Percentiles rank a stretch among this genome's conserved stretches.
Conservation (phyloP, 345 rosid species). For the Salix dunnii region DNA sequence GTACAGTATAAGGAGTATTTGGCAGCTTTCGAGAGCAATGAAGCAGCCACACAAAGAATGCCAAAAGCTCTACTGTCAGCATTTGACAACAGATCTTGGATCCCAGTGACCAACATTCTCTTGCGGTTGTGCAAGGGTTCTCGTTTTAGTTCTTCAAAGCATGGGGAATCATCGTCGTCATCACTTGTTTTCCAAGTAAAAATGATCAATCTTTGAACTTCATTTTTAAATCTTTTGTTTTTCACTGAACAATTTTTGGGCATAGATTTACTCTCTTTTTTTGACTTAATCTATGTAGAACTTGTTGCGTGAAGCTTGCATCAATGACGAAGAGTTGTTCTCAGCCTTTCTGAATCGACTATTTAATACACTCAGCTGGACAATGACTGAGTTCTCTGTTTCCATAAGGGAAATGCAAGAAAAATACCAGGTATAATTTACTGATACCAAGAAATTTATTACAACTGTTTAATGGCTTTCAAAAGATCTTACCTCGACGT, state of each 20-base stretch:
- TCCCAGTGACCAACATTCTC: constrained; percentile 85
- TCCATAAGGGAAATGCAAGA: constrained; percentile 95
- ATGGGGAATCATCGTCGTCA: constrained; percentile 70
- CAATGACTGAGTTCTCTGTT: constrained; percentile 94
- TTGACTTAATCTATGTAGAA: constrained; percentile 39
- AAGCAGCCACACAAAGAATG: constrained; percentile 70
- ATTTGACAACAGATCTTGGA: constrained; percentile 96
- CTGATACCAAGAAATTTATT: background rate
- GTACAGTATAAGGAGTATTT: constrained; percentile 87
- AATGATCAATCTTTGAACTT: constrained; percentile 10
- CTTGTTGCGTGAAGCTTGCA: constrained; percentile 76
- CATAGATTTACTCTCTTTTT: constrained; percentile 8
- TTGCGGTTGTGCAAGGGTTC: constrained; percentile 83
- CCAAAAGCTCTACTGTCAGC: constrained; percentile 76
- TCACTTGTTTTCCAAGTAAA: constrained; percentile 80
- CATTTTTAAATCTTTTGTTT: background rate
- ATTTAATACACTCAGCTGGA: constrained; percentile 97
- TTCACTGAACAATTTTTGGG: constrained; percentile 8
- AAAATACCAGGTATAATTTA: constrained; percentile 62
- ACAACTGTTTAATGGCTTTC: background rate
- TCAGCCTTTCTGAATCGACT: constrained; percentile 87
- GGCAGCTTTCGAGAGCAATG: constrained; percentile 80
- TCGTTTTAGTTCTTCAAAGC: constrained; percentile 73
- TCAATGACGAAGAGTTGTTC: constrained; percentile 58
- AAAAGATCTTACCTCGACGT: background rate